These are phyloP conservation scores for Euphrasia confusa DNA, from an alignment of 257 asterid species.

Conservation along the genomic window DNA sequence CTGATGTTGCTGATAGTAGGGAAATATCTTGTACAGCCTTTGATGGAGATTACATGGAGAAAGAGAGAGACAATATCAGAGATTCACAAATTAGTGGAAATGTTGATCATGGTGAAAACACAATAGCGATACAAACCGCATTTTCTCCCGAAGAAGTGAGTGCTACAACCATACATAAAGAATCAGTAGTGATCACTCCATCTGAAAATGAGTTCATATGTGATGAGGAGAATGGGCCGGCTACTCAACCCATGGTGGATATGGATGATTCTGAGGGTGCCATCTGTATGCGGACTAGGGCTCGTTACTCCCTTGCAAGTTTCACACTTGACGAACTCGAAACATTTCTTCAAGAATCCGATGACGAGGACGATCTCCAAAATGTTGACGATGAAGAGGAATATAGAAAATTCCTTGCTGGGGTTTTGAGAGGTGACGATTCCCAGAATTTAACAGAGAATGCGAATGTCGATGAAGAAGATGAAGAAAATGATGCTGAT, in stretches of 20 bases:
- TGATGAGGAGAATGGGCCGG: conserved; percentile 36
- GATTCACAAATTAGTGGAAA: conserved; percentile 37
- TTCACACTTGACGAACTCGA: conserved; percentile 95
- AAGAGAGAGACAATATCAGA: conserved; percentile 15
- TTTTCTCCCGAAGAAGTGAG: conserved; percentile 33
- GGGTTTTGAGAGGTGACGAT: conserved; percentile 73
- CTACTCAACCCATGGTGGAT: conserved; percentile 35
- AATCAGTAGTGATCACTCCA: conserved; percentile 27
- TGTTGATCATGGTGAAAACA: conserved; percentile 51
- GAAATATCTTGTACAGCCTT: conserved; percentile 28
- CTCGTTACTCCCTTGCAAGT: conserved; percentile 92
- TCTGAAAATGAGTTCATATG: conserved; percentile 33
- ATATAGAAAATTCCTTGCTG: conserved; percentile 85
- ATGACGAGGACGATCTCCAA: conserved; percentile 90
- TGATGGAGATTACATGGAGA: conserved; percentile 29
- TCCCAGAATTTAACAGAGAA: conserved; percentile 45
- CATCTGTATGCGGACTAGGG: conserved; percentile 93
- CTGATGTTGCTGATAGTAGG: conserved; percentile 55
- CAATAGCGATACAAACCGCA: conserved; percentile 36
- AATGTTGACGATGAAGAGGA: conserved; percentile 90
- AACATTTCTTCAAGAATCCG: conserved; percentile 96
- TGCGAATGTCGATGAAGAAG: conserved; percentile 80
- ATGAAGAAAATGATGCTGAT: conserved; percentile 98
- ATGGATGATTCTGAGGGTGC: conserved; percentile 69
- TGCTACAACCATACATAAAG: conserved; percentile 26